Evolutionary conservation across 2,329 filamentous ascomycete species (phyloP).

Genomic region (Bipolaris victoriae): DNA sequence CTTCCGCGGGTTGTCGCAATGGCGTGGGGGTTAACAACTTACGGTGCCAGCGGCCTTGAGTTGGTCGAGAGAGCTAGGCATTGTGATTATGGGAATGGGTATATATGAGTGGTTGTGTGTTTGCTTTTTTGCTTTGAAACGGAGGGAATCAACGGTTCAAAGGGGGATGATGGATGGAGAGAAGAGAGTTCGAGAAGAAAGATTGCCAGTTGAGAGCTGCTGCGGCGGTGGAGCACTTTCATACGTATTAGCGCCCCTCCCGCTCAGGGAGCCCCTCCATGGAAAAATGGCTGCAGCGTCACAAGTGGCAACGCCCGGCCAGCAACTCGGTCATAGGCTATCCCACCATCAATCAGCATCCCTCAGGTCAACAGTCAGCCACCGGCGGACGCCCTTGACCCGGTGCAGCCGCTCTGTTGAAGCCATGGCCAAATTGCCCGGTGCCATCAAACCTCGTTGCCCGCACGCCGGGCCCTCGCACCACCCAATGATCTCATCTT

Average conservation of each 20-base stretch:
- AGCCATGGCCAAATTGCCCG: constrained; percentile 4
- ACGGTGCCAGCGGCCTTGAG: constrained; percentile 97
- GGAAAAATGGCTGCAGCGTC: constrained; percentile 40
- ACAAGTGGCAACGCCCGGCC: constrained; percentile 38
- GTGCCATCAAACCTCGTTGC: neutral
- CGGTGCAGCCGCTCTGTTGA: neutral
- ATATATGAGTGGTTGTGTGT: constrained; percentile 4
- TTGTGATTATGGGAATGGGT: constrained; percentile 52
- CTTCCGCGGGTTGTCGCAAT: constrained; percentile 16
- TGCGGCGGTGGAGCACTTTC: constrained; percentile 26
- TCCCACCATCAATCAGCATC: constrained; percentile 1
- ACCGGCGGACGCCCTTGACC: constrained; percentile 2
- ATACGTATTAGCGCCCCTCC: constrained; percentile 25
- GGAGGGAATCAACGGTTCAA: constrained; percentile 8
- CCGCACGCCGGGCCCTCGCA: neutral
- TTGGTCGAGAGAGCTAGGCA: constrained; percentile 93
- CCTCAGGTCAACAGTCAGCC: constrained; percentile 2
- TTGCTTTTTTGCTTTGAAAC: constrained; percentile 7
- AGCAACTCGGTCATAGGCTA: neutral
- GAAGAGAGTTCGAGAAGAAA: constrained; percentile 28
- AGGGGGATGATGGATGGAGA: constrained; percentile 6
- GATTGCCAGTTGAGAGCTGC: constrained; percentile 18
- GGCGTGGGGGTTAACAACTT: constrained; percentile 56
- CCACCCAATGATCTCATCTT: constrained; percentile 4
- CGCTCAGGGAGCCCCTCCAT: constrained; percentile 30